Evolutionary conservation across 2,329 filamentous ascomycete species (phyloP), one percentile per base, ranked within the genome.

Genomic region (Beauveria asiatica): DNA sequence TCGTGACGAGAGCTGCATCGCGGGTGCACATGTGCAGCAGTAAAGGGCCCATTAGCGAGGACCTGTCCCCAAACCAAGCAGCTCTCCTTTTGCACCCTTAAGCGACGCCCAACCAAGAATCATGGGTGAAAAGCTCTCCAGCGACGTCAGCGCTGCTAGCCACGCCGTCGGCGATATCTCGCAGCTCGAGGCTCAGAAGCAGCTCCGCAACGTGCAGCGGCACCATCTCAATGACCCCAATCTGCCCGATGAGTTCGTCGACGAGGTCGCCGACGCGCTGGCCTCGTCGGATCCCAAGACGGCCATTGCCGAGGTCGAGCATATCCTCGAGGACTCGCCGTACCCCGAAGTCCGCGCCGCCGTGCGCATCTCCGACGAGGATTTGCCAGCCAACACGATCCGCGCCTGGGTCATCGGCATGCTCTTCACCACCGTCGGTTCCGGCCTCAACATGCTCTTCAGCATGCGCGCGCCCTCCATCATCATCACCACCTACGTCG

Each of bases 231-330:
- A 83, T 81, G 53, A 85, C 70, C 61, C 75, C 72, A 63, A 72
- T 72, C 56, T 83, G 65, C 39, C 73, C 73, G 33, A 73, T 72
- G 49, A 83, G 74, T 75, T 85, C 81, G 79, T 80, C 84, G 42
- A 76, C 76, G 30, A 84, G 81, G 53, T 84, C 74, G 57, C 80
- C 80, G 2, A 81, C 77, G 54, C 85, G 70, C 42, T 72, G 66
- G 56, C 80, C 72, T 50, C 78, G 71, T 63, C 84, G 80, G n/a
- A 78, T 74, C 62, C 82, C 78, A 41, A 78, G 75, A 51, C 75
- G 72, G 21, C 83, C 90, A 76, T 92, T 91, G 79, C 91, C 95
- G 61, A 99, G 70, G 74, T 97, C 97, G 69, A 92, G 83, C 94
- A 61, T 25, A 10, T 65, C 17, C 49, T 61, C 30, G 60, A 61